Evolutionary conservation across 768 basidiomycete species (phyloP), one percentile per base, ranked within the genome.

Genomic region (Leccinum rimulosum): DNA sequence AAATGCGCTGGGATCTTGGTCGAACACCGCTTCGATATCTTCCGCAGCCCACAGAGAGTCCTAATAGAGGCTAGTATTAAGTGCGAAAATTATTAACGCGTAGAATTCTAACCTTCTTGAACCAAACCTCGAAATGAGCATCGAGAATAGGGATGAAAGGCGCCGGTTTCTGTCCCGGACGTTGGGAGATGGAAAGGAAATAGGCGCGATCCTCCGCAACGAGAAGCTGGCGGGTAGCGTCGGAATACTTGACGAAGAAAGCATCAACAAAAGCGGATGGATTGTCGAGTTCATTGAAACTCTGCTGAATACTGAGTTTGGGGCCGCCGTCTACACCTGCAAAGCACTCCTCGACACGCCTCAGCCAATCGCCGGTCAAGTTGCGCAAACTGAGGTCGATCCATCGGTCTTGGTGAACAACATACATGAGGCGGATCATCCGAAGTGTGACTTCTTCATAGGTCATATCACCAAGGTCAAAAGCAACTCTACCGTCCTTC

Each of bases 1-100:
- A 84, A 66, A 99, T 96, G 70, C 94, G 89, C 74, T 99, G 93
- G 27, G 96, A 74, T 98, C 97, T 76, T 96, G 94, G 76, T 98
- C 97, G 69, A 98, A 97, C 45, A 99, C 95, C 14, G 95, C 96
- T 61, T 98, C 97, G 63, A 98, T 95, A 72, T 99, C 97, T 74
- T 98, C 96, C 3, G 94, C 91, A 43, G 91, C 91, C 95, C 96
- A 98, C 11, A 98, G 84, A 7, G 96, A 98, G 73, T 98, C 96
- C 91, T 93, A 64, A 22, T 53, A 3, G 17, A 12, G 62, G 11
- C 22, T 31, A 56, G 27, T 25, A 55, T 72, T 28, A 65, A 60
- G 61, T 52, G 47, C 12, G 36, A 57, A 10, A 27, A 54, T 51
- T 3, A 22, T 53, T 49, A 22, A 52, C 19, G 57, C 50, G 11